phyloP scores from a whole-genome alignment of 352 stramenopile genomes.

The Globisporangium uncinulatum region DNA sequence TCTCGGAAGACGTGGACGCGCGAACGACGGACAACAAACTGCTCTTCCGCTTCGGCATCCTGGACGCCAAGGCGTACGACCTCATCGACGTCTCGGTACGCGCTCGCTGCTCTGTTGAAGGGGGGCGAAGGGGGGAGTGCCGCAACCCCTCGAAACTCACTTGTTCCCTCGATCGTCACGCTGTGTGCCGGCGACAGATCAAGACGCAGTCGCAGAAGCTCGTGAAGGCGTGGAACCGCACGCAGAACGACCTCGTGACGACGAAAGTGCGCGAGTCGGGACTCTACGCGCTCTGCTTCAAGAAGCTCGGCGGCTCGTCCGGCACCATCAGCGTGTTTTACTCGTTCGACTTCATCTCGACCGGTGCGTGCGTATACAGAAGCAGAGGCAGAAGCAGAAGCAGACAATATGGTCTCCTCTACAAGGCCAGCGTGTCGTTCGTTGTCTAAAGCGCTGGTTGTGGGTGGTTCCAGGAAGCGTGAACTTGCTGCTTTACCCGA shows the following conservation, averaged over 20 bases:
- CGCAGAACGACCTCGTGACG: slow-evolving; percentile 55
- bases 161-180: not conserved
- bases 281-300: slow-evolving; percentile 77
- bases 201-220: slow-evolving; percentile 47
- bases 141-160: not conserved
- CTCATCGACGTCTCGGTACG: slow-evolving; percentile 46
- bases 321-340: slow-evolving; percentile 62
- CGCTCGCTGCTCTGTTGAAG: not conserved
- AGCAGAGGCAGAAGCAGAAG: not conserved
- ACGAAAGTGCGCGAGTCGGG: slow-evolving; percentile 61
- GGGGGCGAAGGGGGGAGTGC: no score
- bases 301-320: slow-evolving; percentile 52
- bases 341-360: slow-evolving; percentile 80
- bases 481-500: slow-evolving; percentile 53
- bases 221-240: slow-evolving; percentile 48
- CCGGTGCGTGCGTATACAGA: slow-evolving; percentile 11
- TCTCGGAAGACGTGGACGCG: slow-evolving; percentile 52
- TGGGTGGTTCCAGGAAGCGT: slow-evolving; percentile 18
- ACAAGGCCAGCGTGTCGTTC: no score
- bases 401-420: not conserved
- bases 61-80: slow-evolving; percentile 48
- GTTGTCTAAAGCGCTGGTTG: no score
- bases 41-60: slow-evolving; percentile 55
- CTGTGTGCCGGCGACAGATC: slow-evolving; percentile 19
- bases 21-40: slow-evolving; percentile 48